These are phyloP conservation scores for Syncephalastrum monosporum DNA, from an alignment of 371 early-diverging fungal genomes.

Conservation along the genomic window DNA sequence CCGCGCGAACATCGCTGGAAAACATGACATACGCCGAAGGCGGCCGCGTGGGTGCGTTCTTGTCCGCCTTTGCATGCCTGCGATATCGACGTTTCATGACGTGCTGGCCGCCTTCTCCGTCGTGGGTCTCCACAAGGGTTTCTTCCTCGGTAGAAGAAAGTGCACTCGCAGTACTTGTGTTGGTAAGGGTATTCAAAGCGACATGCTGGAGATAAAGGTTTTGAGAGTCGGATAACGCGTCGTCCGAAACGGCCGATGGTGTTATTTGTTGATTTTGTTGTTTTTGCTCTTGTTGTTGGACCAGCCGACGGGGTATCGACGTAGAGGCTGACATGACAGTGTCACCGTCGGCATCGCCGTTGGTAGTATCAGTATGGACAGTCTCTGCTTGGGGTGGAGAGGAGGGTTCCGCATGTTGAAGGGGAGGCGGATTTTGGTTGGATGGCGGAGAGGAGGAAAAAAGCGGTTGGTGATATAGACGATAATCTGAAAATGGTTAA, in stretches of 20 bases:
- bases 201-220: not conserved
- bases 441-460: no score
- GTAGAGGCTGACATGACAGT: no score
- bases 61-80: constrained; percentile 52
- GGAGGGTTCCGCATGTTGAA: no score
- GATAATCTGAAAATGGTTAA: no score
- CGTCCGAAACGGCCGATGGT: not conserved
- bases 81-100: constrained; percentile 50
- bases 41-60: constrained; percentile 53
- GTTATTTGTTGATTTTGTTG: not conserved
- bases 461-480: no score
- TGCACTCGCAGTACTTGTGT: constrained; percentile 18
- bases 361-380: no score
- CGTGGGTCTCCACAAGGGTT: constrained; percentile 13
- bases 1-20: constrained; percentile 47
- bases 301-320: no score
- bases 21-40: constrained; percentile 61
- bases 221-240: constrained; percentile 2
- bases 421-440: no score
- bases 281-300: not conserved
- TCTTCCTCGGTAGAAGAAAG: constrained; percentile 50
- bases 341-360: no score
- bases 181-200: not conserved
- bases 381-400: no score
- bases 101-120: constrained; percentile 28